Percentiles rank a stretch among this genome's conserved stretches.
Conservation (phyloP, 495 filamentous ascomycete species). For the Parachaetomium inaequale region DNA sequence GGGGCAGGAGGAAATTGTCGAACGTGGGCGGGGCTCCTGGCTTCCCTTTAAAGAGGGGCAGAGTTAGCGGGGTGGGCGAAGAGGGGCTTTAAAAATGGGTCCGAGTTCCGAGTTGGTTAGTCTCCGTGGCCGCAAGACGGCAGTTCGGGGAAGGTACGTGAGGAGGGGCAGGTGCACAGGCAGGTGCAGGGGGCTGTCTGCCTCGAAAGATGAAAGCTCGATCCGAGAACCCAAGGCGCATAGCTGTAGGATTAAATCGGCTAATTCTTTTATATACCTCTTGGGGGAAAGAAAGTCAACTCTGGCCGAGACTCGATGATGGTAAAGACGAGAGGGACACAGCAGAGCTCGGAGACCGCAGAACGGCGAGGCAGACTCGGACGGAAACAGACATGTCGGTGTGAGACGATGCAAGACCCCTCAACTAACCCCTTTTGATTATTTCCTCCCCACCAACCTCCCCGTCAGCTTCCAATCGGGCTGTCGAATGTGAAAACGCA, state of each 20-base stretch:
- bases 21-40: constrained; percentile 9
- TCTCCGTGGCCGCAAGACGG: neutral
- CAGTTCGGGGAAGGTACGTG: neutral
- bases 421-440: neutral
- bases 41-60: constrained; percentile 4
- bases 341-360: neutral
- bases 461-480: neutral
- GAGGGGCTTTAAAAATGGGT: constrained; percentile 15
- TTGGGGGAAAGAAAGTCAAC: neutral
- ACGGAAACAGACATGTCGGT: neutral
- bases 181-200: neutral
- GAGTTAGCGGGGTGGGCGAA: constrained; percentile 9
- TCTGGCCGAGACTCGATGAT: neutral
- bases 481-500: neutral
- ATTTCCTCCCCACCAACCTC: neutral
- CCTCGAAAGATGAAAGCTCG: no score
- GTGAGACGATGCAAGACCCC: neutral
- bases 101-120: no score
- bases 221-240: no score
- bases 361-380: neutral
- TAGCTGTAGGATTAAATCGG: no score
- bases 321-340: neutral
- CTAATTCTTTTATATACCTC: neutral
- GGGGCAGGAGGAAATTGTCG: constrained; percentile 11
- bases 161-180: neutral